Conservation (phyloP, 129 eudicot species). For the Solidago caesia region DNA sequence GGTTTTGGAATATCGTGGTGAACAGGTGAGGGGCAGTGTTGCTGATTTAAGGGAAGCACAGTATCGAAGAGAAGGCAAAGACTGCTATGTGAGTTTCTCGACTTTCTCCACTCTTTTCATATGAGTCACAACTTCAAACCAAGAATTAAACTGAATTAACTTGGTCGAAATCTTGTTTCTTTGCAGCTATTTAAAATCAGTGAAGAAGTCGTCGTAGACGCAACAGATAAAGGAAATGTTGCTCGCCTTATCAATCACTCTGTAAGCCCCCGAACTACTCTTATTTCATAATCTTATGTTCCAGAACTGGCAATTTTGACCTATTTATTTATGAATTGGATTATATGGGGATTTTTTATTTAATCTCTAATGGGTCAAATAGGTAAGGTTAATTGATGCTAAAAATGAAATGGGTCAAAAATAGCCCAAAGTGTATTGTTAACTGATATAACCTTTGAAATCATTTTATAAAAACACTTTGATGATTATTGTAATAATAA, state of each 20-base stretch:
- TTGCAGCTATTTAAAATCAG: constrained; percentile 91
- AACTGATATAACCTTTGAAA: background rate
- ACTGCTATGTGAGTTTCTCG: constrained; percentile 72
- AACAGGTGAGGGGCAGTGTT: constrained; percentile 91
- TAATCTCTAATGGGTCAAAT: constrained; percentile 1
- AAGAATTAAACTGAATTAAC: background rate
- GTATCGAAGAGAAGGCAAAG: constrained; percentile 85
- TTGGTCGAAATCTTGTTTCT: constrained; percentile 16
- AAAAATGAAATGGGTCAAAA: background rate
- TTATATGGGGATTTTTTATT: background rate
- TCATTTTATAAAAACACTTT: background rate
- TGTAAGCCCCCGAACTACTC: constrained; percentile 39
- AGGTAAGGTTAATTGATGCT: background rate
- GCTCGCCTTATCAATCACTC: constrained; percentile 95
- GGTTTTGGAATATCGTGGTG: constrained; percentile 99
- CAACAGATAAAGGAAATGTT: constrained; percentile 92
- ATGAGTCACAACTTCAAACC: background rate
- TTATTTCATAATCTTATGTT: background rate
- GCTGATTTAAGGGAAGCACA: constrained; percentile 94
- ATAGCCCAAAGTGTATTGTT: background rate
- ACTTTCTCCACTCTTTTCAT: background rate
- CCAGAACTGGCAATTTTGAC: background rate
- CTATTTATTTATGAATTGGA: background rate
- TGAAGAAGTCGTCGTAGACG: constrained; percentile 97
- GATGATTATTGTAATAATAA: background rate